Base-by-base conservation (phyloP, 1,284 basidiomycete genomes). In the Ceratobasidium theobromae region DNA sequence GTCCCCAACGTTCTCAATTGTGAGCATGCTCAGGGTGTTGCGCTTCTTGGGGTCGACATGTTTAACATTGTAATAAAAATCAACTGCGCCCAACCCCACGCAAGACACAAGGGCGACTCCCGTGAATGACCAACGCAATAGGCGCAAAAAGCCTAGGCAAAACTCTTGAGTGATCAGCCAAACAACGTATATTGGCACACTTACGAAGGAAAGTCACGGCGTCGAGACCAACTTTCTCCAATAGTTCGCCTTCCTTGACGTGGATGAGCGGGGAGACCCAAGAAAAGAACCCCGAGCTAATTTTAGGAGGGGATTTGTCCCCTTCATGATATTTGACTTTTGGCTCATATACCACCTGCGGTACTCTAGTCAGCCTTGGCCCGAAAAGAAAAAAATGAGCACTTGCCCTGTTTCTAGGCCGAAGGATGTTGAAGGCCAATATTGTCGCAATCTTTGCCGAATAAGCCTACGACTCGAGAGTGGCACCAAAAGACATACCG, bases 161-260 rank as follows among this genome's bases (percentile, higher is more conserved):
- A 51, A 18, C 11, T 14, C 21, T 43, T 30, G 14, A 35, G 25
- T 2, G 21, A 8, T 16, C 8, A 38, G 35, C 35, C 8, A 38
- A 16, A 38, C 8, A 16, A 8, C 16, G 35, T 46, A 46, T 46
- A 46, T 51, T 28, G n/a, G 5, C 4, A 18, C 14, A 60, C 55
- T 33, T 11, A 60, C 95, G 89, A 18, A 99, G 84, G 76, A 93
- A 99, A 12, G 91, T 84, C 54, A 94, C 89, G 0, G 95, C 96
- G 75, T 99, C 97, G 21, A 98, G 85, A 16, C 93, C 96, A 72
- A 98, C 84, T 75, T 95, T 94, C 71, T 91, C 86, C 32, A 98
- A 81, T 48, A 98, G 84, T 71, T 94, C 88, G 28, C 88, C 85
- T 76, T 99, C 96, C 72, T 89, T 89, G 30, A 89, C 88, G 69